Evolutionary conservation across 2,329 filamentous ascomycete species (phyloP).

Genomic region (Ceratocystis ficicola): DNA sequence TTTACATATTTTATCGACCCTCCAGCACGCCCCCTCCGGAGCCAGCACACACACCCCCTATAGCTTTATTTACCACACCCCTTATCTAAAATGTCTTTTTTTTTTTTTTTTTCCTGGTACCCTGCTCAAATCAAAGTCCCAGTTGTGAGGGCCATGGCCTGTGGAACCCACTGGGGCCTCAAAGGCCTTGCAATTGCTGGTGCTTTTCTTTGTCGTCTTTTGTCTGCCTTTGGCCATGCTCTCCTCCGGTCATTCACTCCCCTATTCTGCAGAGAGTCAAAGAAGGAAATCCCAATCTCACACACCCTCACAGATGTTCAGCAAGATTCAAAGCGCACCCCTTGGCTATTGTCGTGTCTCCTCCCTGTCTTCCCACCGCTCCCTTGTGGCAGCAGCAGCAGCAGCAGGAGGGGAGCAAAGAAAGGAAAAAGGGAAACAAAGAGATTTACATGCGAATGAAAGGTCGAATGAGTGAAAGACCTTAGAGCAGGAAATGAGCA

Average conservation of each 20-base stretch:
- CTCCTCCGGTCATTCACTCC: not conserved
- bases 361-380: not conserved
- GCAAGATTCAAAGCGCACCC: not conserved
- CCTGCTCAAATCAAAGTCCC: not conserved
- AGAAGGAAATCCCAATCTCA: not conserved
- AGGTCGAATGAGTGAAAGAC: not conserved
- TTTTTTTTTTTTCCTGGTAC: not conserved
- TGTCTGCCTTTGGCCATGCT: too few species aligned
- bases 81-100: not conserved
- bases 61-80: not conserved
- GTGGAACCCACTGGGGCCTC: not conserved
- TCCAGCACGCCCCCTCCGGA: fast-evolving
- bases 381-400: not conserved
- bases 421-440: too few species aligned
- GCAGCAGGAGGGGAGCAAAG: not conserved
- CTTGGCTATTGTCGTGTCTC: not conserved
- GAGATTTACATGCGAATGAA: not conserved
- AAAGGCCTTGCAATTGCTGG: not conserved
- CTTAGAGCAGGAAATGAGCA: not conserved
- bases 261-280: not conserved
- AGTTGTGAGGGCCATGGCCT: not conserved
- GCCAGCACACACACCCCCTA: not conserved
- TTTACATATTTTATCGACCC: not conserved
- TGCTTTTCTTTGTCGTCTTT: not conserved
- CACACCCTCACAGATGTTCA: not conserved